Evolutionary conservation across 192 early-diverging fungal genomes (phyloP).

Genomic region (Helicostylum pulchrum): DNA sequence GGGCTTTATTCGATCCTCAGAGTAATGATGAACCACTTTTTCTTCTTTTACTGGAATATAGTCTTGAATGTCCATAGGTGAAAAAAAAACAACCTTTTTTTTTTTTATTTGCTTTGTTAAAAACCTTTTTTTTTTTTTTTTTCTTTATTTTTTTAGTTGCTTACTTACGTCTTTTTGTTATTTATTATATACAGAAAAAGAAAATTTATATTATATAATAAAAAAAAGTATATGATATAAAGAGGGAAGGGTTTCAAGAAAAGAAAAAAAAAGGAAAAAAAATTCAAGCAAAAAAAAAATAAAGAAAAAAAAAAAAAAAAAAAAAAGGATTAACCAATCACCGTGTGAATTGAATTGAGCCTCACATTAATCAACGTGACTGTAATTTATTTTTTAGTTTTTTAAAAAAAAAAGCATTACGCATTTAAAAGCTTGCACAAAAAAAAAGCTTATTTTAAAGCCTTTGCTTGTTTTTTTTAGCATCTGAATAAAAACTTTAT

Average conservation of each 20-base stretch:
- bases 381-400: not conserved
- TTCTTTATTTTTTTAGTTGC: too few species aligned
- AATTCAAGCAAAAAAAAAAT: slow-evolving; percentile 14
- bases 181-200: too few species aligned
- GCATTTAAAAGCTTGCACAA: too few species aligned
- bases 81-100: too few species aligned
- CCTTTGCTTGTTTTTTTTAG: too few species aligned
- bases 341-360: not conserved
- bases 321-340: slow-evolving; percentile 17
- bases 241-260: not conserved
- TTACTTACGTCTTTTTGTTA: too few species aligned
- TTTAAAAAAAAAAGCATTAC: too few species aligned
- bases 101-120: too few species aligned
- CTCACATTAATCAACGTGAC: slow-evolving; percentile 2
- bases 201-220: not conserved
- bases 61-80: slow-evolving; percentile 21
- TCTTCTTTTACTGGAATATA: slow-evolving; percentile 9
- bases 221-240: not conserved
- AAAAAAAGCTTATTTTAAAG: too few species aligned
- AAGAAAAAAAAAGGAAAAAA: slow-evolving; percentile 6
- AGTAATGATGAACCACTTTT: not conserved
- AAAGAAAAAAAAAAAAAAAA: slow-evolving; percentile 6
- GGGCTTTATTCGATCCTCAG: not conserved
- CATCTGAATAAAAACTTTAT: too few species aligned
- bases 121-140: too few species aligned